Percentiles rank a stretch among this genome's conserved stretches.
These are phyloP conservation scores for Ailanthus altissimus DNA, from an alignment of 345 rosid species.

Conservation along the genomic window DNA sequence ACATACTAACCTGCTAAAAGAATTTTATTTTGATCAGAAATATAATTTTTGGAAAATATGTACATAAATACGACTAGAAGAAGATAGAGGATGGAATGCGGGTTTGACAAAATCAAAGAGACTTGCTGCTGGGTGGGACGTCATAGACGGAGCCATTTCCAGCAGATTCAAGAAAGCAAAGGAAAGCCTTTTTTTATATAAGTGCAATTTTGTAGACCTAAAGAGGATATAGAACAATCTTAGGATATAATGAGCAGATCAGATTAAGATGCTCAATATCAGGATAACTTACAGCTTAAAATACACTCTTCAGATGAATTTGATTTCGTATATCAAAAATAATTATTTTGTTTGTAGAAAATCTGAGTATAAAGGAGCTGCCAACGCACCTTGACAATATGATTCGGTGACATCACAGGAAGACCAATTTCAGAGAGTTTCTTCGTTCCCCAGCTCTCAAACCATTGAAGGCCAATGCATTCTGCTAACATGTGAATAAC, in stretches of 20 bases:
- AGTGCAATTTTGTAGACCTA: background rate
- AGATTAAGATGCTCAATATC: background rate
- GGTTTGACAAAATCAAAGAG: background rate
- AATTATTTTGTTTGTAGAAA: background rate
- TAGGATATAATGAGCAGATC: background rate
- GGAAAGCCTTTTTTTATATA: background rate
- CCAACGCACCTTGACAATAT: slow-evolving; percentile 57
- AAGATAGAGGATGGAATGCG: background rate
- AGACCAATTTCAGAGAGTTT: slow-evolving; percentile 87
- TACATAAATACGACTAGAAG: background rate
- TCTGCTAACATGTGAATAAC: slow-evolving; percentile 98
- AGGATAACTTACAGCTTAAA: background rate
- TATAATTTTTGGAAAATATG: background rate
- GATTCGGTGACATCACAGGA: slow-evolving; percentile 57
- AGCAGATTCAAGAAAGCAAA: background rate
- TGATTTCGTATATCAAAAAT: background rate
- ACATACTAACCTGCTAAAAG: background rate
- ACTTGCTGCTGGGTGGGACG: background rate
- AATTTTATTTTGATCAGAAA: background rate
- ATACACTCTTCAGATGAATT: background rate
- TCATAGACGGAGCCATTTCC: background rate
- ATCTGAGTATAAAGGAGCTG: background rate
- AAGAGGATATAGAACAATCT: background rate
- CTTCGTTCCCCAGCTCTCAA: slow-evolving; percentile 92
- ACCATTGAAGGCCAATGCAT: slow-evolving; percentile 93